Base-by-base conservation (phyloP, 1,284 basidiomycete species). In the Apiotrichum mycotoxinovorans region DNA sequence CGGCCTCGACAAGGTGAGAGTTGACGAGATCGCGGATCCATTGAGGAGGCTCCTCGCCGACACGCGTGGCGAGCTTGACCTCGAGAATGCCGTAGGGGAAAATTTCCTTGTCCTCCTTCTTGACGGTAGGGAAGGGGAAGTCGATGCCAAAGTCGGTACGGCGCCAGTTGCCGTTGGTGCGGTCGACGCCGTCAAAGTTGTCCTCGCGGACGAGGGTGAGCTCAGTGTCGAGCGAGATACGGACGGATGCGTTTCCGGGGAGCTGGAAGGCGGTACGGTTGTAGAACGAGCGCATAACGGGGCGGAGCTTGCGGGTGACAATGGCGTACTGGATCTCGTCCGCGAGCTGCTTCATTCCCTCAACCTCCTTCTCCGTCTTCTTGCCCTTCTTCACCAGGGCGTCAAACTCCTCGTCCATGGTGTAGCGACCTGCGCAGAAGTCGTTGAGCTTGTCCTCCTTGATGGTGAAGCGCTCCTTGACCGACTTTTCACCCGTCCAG, bases 401-500 rank as follows among this genome's bases (percentile, higher is more conserved):
- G 73, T 95, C 89, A 76, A 98, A 93, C 66, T 97, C 94, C 33
- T 84, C 89, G 72, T 98, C 93, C 84, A 97, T 91, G 35, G 85
- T 95, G 78, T 96, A 89, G 68, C 91, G 87, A 27, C 95, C 95
- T 26, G 82, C 81, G 55, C 97, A 80, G 81, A 91, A 98, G 26
- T 89, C 87, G 72, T 98, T 97, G 67, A 98, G 88, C 58, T 91
- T 85, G 65, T 93, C 87, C 76, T 98, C 95, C 77, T 96, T 95
- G 78, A 98, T 88, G 1, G 92, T 87, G 80, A 98, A 98, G 10
- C 95, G 91, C 30, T 95, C 91, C 79, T 98, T 98, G 73, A 98
- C 95, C 18, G 91, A 95, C 79, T 98, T 98, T 78, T 98, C 95
- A 34, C 95, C 95, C 0, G 96, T 98, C 95, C 96, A 98, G 75